These are phyloP conservation scores for Larix kaempferi DNA, from an alignment of 75 land plant genomes.

Conservation along the genomic window DNA sequence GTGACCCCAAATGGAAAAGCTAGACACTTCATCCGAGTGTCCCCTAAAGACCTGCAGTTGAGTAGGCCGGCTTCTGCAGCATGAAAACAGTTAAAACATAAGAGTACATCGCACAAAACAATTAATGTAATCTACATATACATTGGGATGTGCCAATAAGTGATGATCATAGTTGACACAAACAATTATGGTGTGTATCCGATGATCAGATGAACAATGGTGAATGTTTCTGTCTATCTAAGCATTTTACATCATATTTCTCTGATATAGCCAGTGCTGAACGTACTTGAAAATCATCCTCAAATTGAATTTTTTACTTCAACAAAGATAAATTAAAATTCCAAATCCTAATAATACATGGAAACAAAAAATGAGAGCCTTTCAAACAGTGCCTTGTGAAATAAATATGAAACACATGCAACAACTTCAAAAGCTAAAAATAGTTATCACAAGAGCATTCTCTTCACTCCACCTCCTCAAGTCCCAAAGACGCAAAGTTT, in stretches of 20 bases:
- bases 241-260: no score
- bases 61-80: slow-evolving; percentile 50
- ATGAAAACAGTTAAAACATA: neutral
- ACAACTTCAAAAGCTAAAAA: neutral
- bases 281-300: neutral
- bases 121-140: neutral
- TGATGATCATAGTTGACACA: neutral
- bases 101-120: neutral
- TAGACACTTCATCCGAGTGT: slow-evolving; percentile 66
- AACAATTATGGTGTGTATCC: neutral
- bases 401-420: neutral
- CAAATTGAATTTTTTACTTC: neutral
- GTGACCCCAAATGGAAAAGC: slow-evolving; percentile 78
- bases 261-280: no score
- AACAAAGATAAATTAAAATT: neutral
- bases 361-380: neutral
- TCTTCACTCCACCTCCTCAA: slow-evolving; percentile 59
- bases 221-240: no score
- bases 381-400: neutral
- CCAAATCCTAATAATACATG: neutral
- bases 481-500: slow-evolving; percentile 80
- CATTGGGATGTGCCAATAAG: neutral
- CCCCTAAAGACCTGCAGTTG: slow-evolving; percentile 57
- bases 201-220: no score
- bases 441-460: neutral